Conservation (phyloP, 1,139 yeast species). For the Kodamaea ohmeri region DNA sequence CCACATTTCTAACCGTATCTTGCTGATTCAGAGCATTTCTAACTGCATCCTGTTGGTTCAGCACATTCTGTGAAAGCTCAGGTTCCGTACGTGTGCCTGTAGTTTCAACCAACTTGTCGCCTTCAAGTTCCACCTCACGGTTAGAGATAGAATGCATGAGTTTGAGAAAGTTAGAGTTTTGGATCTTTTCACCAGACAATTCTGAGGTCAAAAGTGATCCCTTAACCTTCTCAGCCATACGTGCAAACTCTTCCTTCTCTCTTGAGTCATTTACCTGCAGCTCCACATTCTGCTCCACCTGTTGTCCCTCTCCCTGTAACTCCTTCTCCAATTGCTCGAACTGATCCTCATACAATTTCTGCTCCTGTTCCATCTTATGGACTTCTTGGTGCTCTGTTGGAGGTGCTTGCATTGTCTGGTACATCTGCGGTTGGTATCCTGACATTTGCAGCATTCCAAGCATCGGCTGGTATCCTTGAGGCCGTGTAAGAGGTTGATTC, state of each 20-base stretch:
- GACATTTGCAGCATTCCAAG: conserved; percentile 2
- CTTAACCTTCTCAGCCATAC: conserved; percentile 40
- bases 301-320: conserved; percentile 15
- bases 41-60: not conserved
- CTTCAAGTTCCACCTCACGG: conserved; percentile 39
- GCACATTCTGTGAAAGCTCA: conserved; percentile 1
- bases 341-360: conserved; percentile 32
- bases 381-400: conserved; percentile 31
- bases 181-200: conserved; percentile 33
- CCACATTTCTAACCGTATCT: too few species aligned
- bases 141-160: conserved; percentile 41
- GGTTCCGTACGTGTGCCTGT: not conserved
- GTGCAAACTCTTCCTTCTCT: conserved; percentile 41
- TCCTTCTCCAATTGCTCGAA: conserved; percentile 39
- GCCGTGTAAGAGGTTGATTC: conserved; percentile 2
- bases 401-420: conserved; percentile 2
- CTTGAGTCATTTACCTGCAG: conserved; percentile 12
- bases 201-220: conserved; percentile 27
- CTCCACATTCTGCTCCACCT: conserved; percentile 12
- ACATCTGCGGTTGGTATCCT: conserved; percentile 4
- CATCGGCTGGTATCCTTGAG: conserved; percentile 4
- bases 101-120: conserved; percentile 37
- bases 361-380: conserved; percentile 31
- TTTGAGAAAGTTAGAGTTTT: conserved; percentile 40
- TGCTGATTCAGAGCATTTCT: too few species aligned